Evolutionary conservation across 768 basidiomycete species (phyloP).

Genomic region (Suillus plorans): DNA sequence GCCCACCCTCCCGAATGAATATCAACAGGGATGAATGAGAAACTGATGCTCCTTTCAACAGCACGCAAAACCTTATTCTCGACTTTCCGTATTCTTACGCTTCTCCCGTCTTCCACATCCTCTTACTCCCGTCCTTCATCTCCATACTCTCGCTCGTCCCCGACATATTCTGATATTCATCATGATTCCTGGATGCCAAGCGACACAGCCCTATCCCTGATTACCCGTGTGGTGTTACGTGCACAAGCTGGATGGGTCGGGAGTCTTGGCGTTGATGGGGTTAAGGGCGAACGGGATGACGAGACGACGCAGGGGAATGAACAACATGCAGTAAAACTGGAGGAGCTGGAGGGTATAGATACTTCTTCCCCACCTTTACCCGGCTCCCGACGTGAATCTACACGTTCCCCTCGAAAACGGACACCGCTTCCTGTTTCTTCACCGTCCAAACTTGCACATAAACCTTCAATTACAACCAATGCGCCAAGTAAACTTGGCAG

Average conservation of each 20-base stretch:
- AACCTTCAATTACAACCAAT: not conserved
- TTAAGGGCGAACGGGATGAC: not conserved
- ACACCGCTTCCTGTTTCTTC: not conserved
- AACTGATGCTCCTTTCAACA: not conserved
- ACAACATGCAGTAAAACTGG: not conserved
- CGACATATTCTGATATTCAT: not conserved
- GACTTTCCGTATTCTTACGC: constrained; percentile 2
- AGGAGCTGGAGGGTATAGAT: not conserved
- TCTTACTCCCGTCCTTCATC: not conserved
- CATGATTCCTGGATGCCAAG: not conserved
- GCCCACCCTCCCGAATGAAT: not conserved
- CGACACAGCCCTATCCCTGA: not conserved
- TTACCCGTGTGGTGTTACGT: not conserved
- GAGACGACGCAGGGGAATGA: no score
- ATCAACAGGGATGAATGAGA: not conserved
- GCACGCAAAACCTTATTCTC: constrained; percentile 1
- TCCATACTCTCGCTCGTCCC: not conserved
- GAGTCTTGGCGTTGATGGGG: not conserved
- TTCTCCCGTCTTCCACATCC: not conserved
- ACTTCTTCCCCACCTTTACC: not conserved
- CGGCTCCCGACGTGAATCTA: not conserved
- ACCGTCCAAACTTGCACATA: not conserved
- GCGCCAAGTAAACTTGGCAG: not conserved
- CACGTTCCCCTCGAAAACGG: not conserved
- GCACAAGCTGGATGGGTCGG: constrained; percentile 3